phyloP scores from a whole-genome alignment of 768 basidiomycete species.

The Podaxis sp. region DNA sequence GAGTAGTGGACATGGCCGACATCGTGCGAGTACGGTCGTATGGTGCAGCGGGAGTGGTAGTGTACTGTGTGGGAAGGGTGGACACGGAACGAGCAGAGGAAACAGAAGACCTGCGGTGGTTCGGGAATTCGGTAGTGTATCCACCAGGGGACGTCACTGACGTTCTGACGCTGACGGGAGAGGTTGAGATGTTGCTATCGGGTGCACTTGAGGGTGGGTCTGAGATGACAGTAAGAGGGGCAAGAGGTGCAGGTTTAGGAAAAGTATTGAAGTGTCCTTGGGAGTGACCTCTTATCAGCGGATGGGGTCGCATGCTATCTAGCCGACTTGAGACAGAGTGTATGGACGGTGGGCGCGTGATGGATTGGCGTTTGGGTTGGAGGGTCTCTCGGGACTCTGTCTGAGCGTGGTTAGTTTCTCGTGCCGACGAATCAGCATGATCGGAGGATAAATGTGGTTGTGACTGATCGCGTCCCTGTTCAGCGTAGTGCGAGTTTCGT shows the following conservation, averaged over 20 bases:
- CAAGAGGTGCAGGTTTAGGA: conserved; percentile 53
- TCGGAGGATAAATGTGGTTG: conserved; percentile 1
- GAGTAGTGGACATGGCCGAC: conserved; percentile 51
- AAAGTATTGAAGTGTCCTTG: conserved; percentile 45
- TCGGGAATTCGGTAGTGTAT: background rate
- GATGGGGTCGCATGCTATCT: conserved; percentile 60
- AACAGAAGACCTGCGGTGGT: conserved; percentile 37
- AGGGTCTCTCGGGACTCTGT: conserved; percentile 22
- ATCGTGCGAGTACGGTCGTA: conserved; percentile 49
- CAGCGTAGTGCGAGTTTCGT: background rate
- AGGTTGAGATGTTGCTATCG: conserved; percentile 36
- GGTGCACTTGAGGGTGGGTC: conserved; percentile 29
- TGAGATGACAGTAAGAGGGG: conserved; percentile 58
- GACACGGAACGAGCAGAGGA: conserved; percentile 58
- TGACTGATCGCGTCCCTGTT: conserved; percentile 6
- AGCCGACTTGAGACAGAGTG: conserved; percentile 44
- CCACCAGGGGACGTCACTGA: conserved; percentile 19
- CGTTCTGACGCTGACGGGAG: conserved; percentile 27
- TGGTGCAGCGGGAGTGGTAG: conserved; percentile 9
- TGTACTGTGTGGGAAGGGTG: conserved; percentile 45
- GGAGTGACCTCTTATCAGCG: conserved; percentile 72
- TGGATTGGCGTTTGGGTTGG: conserved; percentile 38
- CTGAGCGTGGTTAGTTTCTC: conserved; percentile 15
- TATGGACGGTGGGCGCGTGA: conserved; percentile 55
- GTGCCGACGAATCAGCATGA: background rate